Percentiles rank a stretch among this genome's conserved stretches.
These are phyloP conservation scores for Starmerella bombicola DNA, from an alignment of 805 yeast genomes.

Conservation along the genomic window DNA sequence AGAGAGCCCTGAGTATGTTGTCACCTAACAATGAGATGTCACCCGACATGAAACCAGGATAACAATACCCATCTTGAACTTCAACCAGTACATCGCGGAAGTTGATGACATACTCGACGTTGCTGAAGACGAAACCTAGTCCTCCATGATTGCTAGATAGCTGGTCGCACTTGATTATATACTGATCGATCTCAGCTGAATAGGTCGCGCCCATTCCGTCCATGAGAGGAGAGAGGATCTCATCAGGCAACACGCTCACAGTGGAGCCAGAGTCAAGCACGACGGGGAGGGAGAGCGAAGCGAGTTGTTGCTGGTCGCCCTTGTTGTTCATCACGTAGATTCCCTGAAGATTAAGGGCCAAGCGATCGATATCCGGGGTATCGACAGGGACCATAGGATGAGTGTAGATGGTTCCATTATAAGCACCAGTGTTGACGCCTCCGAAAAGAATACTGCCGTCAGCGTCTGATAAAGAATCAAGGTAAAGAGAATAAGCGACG, in stretches of 20 bases:
- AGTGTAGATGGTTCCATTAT: constrained; percentile 35
- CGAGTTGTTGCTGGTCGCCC: constrained; percentile 1
- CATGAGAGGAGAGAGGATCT: constrained; percentile 16
- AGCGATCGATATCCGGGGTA: constrained; percentile 4
- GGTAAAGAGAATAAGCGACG: constrained; percentile 38
- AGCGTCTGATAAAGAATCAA: constrained; percentile 26
- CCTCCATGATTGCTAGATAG: not conserved
- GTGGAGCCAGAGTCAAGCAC: constrained; percentile 20
- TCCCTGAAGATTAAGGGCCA: constrained; percentile 13
- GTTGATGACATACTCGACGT: constrained; percentile 12
- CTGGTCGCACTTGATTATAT: constrained; percentile 5
- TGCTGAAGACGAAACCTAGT: constrained; percentile 11
- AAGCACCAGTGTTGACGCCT: constrained; percentile 42
- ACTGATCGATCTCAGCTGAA: constrained; percentile 28
- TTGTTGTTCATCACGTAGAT: not conserved
- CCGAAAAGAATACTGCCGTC: constrained; percentile 34
- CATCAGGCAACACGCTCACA: constrained; percentile 20
- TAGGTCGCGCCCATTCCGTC: constrained; percentile 31
- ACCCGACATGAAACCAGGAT: not conserved
- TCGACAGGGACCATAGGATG: constrained; percentile 15
- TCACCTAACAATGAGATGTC: constrained; percentile 42
- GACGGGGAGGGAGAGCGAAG: constrained; percentile 3
- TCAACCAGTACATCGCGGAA: not conserved
- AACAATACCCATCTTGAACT: not conserved
- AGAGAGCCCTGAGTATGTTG: constrained; percentile 48